Evolutionary conservation across 805 yeast genomes (phyloP).

Genomic region (Starmerella apis): DNA sequence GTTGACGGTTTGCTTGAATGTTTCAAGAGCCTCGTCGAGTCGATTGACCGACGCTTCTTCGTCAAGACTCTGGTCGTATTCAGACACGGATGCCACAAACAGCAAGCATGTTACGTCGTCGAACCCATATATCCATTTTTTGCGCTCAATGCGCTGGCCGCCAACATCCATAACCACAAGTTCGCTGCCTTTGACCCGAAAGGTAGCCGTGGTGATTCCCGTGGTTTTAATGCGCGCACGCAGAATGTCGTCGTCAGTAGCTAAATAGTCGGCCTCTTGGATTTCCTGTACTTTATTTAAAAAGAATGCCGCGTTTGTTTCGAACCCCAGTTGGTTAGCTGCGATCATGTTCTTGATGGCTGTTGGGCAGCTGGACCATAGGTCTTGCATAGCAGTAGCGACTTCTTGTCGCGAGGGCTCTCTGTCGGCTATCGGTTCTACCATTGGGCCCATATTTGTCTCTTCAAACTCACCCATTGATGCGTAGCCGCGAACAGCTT

Average conservation of each 20-base stretch:
- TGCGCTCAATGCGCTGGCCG: conserved; percentile 91
- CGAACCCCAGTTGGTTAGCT: conserved; percentile 73
- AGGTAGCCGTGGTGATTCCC: conserved; percentile 81
- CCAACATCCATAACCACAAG: conserved; percentile 90
- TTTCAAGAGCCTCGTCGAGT: conserved; percentile 76
- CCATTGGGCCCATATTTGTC: not conserved
- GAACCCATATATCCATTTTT: conserved; percentile 95
- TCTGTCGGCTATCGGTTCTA: not conserved
- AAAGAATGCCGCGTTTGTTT: conserved; percentile 70
- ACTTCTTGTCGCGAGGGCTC: conserved; percentile 32
- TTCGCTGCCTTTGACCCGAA: conserved; percentile 50
- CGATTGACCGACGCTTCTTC: conserved; percentile 85
- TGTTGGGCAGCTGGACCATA: conserved; percentile 44
- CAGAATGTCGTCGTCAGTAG: conserved; percentile 73
- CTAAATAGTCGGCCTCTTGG: conserved; percentile 52
- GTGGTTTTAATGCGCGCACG: conserved; percentile 91
- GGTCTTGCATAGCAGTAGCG: conserved; percentile 54
- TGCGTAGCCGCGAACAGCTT: conserved; percentile 12
- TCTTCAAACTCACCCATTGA: conserved; percentile 10
- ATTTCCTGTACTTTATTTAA: conserved; percentile 62
- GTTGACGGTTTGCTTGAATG: conserved; percentile 75
- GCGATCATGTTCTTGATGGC: conserved; percentile 38
- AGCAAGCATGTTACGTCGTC: conserved; percentile 80
- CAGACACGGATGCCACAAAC: conserved; percentile 81
- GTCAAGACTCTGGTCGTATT: conserved; percentile 82